Evolutionary conservation across 805 yeast species (phyloP), one percentile per base, ranked within the genome.

Genomic region (Ascoidea tarda): DNA sequence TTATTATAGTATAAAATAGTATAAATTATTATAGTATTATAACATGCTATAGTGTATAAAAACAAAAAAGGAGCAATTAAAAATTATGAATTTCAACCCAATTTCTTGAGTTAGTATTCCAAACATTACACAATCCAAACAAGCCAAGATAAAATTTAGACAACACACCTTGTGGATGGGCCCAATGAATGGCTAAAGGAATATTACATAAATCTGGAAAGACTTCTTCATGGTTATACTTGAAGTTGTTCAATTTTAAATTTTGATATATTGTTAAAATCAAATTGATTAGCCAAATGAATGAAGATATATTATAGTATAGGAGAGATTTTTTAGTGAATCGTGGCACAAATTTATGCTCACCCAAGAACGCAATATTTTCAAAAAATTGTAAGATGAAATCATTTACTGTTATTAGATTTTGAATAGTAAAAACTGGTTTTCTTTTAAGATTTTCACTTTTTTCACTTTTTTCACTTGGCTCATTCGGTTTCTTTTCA

Each of bases 341-440:
- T 12, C 50, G 33, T 42, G 32, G 32, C 4, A 56, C 33, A 31
- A 33, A 31, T 6, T 49, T 49, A 31, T 54, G 55, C 28, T 54
- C 57, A 6, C 57, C 55, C n/a, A 56, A 33, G 21, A 56, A 50
- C 8, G 58, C 58, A 14, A 52, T 42, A 46, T 56, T 57, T n/a
- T 53, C 50, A 32, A 56, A 54, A 10, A 56, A 28, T 32, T 54
- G 55, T 28, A 49, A 38, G 12, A 50, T 45, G 47, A 54, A 56
- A 31, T 47, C 33, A 33, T 54, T 56, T 12, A 55, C 42, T 28
- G 49, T 10, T 33, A 14, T 38, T 38, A 38, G 14, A 38, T 38
- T 38, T 38, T 38, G 14, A 38, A 38, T 38, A 21, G 28, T 21
- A 21, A 21, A 21, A 3, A 21, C 28, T 21, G 28, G 28, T 21